Conservation (phyloP, 2,329 filamentous ascomycete species). For the Coniochaeta ligniaria region DNA sequence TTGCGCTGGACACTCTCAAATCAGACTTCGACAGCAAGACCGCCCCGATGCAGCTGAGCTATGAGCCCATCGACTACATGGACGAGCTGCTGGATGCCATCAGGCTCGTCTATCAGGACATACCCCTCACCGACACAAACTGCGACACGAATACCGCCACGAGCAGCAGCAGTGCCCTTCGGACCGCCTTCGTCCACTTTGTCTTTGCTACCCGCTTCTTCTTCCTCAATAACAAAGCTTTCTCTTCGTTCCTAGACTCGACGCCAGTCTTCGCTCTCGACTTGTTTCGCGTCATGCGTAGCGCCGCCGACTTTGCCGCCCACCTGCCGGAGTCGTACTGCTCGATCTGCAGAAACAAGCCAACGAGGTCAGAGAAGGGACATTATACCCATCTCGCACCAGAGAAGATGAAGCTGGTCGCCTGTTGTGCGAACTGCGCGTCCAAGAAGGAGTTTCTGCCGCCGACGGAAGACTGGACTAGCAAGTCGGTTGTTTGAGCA, state of each 20-base stretch:
- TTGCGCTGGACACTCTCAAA: conserved; percentile 11
- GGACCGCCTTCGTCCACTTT: conserved; percentile 11
- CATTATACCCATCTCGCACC: conserved; percentile 12
- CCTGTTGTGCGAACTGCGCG: conserved; percentile 9
- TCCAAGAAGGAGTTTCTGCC: conserved; percentile 5
- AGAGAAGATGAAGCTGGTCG: conserved; percentile 4
- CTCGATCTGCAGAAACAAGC: conserved; percentile 7
- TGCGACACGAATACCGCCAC: background rate
- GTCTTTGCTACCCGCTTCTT: conserved; percentile 9
- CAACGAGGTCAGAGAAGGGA: conserved; percentile 5
- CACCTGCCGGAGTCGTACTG: conserved; percentile 8
- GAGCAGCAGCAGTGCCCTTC: conserved; percentile 2
- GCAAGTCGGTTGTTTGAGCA: background rate
- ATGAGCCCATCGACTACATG: conserved; percentile 10
- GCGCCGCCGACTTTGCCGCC: conserved; percentile 10
- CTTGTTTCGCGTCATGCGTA: conserved; percentile 12
- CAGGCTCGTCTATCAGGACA: conserved; percentile 11
- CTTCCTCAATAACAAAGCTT: conserved; percentile 9
- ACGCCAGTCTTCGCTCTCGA: conserved; percentile 10
- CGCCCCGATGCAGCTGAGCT: conserved; percentile 7
- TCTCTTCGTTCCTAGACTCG: conserved; percentile 10
- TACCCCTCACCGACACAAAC: conserved; percentile 2
- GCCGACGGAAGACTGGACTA: conserved; percentile 5
- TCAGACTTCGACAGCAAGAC: conserved; percentile 10
- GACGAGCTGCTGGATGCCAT: conserved; percentile 13